Conservation (phyloP, 176 grass and related monocot species). For the Thinopyrum elongatum region DNA sequence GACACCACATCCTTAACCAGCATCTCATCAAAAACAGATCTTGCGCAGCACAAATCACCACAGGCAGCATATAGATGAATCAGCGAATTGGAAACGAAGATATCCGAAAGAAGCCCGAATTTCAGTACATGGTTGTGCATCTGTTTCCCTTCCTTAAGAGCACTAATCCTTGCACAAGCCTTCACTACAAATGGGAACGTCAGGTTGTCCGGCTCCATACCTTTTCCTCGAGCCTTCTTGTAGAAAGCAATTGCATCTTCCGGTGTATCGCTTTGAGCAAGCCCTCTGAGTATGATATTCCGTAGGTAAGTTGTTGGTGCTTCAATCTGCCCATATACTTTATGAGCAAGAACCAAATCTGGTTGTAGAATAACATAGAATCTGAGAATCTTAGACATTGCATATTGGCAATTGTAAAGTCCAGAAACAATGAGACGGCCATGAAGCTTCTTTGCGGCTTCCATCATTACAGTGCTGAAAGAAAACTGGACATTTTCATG, state of each 20-base stretch:
- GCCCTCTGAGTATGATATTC: constrained; percentile 47
- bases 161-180: constrained; percentile 31
- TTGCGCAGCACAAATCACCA: constrained; percentile 37
- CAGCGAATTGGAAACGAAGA: constrained; percentile 48
- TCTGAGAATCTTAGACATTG: constrained; percentile 47
- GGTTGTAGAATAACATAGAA: constrained; percentile 40
- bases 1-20: constrained; percentile 47
- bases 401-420: constrained; percentile 30
- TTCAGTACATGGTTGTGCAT: constrained; percentile 46
- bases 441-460: constrained; percentile 53
- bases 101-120: constrained; percentile 35
- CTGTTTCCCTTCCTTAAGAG: constrained; percentile 26
- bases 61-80: constrained; percentile 43
- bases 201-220: constrained; percentile 42
- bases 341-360: constrained; percentile 34
- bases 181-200: constrained; percentile 51
- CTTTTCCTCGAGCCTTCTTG: constrained; percentile 32
- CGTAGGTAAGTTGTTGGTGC: constrained; percentile 44
- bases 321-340: constrained; percentile 48
- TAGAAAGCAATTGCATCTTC: constrained; percentile 46
- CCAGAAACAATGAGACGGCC: constrained; percentile 44
- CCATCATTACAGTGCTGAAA: constrained; percentile 30
- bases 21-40: constrained; percentile 47
- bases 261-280: constrained; percentile 46
- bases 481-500: neutral